Evolutionary conservation across 2,329 filamentous ascomycete genomes (phyloP).

Genomic region (Aureobasidium sp.): DNA sequence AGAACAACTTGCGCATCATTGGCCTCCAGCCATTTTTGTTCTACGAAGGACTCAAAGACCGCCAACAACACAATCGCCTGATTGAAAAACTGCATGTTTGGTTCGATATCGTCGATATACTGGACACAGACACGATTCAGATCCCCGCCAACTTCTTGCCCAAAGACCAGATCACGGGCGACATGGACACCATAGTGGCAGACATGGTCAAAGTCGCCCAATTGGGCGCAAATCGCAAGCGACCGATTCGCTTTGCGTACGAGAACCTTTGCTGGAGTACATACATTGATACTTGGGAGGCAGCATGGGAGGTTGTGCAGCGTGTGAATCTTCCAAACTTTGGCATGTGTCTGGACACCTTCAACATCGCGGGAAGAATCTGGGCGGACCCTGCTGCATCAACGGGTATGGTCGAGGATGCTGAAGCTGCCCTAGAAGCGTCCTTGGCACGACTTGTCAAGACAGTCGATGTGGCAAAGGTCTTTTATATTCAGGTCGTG

Average conservation of each 20-base stretch:
- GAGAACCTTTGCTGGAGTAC: slow-evolving; percentile 70
- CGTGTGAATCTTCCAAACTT: slow-evolving; percentile 24
- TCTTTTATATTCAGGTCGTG: slow-evolving; percentile 72
- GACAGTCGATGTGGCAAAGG: slow-evolving; percentile 53
- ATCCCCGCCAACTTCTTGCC: slow-evolving; percentile 67
- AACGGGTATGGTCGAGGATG: slow-evolving; percentile 17
- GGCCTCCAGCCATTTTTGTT: slow-evolving; percentile 71
- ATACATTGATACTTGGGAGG: slow-evolving; percentile 63
- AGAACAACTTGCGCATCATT: slow-evolving; percentile 52
- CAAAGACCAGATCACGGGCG: slow-evolving; percentile 42
- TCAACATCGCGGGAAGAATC: slow-evolving; percentile 21
- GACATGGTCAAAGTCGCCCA: slow-evolving; percentile 63
- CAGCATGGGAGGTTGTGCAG: slow-evolving; percentile 60
- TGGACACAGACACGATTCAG: slow-evolving; percentile 65
- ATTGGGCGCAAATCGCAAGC: slow-evolving; percentile 50
- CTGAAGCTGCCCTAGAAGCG: slow-evolving; percentile 45
- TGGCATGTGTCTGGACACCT: slow-evolving; percentile 21
- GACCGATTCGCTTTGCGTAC: slow-evolving; percentile 62
- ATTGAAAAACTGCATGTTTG: slow-evolving; percentile 61
- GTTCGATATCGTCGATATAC: slow-evolving; percentile 57
- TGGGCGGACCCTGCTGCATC: slow-evolving; percentile 18
- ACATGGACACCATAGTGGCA: slow-evolving; percentile 50
- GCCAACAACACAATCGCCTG: slow-evolving; percentile 49
- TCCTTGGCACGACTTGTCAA: slow-evolving; percentile 51
- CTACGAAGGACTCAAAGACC: slow-evolving; percentile 66